Evolutionary conservation across 192 early-diverging fungal genomes (phyloP), one percentile per base, ranked within the genome.

Genomic region (Coemansia sp.): DNA sequence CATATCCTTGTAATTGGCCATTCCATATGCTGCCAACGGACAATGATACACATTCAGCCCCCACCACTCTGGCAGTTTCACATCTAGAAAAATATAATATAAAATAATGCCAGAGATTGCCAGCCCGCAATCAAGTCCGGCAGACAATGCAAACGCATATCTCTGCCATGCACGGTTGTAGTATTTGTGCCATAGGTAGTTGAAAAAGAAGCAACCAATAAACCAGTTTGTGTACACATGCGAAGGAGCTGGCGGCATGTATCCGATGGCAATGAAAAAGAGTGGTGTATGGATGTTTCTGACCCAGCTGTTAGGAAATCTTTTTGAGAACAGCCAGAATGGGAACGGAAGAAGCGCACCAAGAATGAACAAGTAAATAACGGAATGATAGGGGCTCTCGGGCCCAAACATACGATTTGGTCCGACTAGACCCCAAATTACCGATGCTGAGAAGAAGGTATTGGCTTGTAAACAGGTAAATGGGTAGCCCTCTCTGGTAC

Each of bases 401-500:
- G 81, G 58, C 20, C 86, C 85, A 66, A 92, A 90, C 81, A 91
- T 87, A 40, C 85, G 87, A 44, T 67, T 75, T 6, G 93, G 93
- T 7, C 89, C 89, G 44, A 94, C 83, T 7, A 90, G 82, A 61
- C 93, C 93, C 91, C 91, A 95, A 48, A 93, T 90, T 9, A 93
- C 83, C 16, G 89, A 90, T 0, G 88, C 88, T 2, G 90, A 89
- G 65, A 87, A 89, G 77, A 92, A 92, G 9, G 80, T 82, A 49
- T 85, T 73, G 49, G 84, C 72, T 69, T 76, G 53, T 55, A 86
- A 86, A 63, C 90, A 89, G 0, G 88, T 87, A 77, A 89, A 92
- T 7, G 89, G 89, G 12, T 84, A 82, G 2, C 86, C 87, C 5
- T 82, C 71, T 3, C 63, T 69, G 6, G 86, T 87, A 60, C 88